Percentiles rank a stretch among this genome's conserved stretches.
Conservation (phyloP, 805 yeast genomes). For the Teunomyces tritomae region DNA sequence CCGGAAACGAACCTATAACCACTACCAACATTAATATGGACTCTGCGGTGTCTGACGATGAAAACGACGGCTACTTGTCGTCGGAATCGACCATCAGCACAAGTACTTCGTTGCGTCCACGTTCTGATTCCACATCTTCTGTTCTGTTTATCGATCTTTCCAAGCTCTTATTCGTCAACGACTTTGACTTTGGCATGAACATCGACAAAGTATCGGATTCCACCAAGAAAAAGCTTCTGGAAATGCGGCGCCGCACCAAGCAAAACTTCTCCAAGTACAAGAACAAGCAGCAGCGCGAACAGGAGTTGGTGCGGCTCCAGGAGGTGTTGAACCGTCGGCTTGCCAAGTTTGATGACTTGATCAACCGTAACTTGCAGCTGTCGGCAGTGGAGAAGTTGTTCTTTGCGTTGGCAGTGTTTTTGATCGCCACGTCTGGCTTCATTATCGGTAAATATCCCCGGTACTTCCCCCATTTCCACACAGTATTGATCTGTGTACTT, state of each 20-base stretch:
- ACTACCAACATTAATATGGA: not conserved
- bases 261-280: slow-evolving; percentile 27
- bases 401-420: slow-evolving; percentile 68
- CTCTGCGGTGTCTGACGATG: not conserved
- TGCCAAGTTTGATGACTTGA: slow-evolving; percentile 33
- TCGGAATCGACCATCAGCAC: not conserved
- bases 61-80: slow-evolving; percentile 1
- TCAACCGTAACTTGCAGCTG: slow-evolving; percentile 32
- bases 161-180: slow-evolving; percentile 37
- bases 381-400: slow-evolving; percentile 66
- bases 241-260: slow-evolving; percentile 36
- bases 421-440: slow-evolving; percentile 69
- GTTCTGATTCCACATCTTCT: slow-evolving; percentile 19
- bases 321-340: slow-evolving; percentile 30
- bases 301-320: slow-evolving; percentile 29
- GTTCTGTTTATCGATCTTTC: slow-evolving; percentile 35
- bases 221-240: slow-evolving; percentile 33
- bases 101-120: not conserved
- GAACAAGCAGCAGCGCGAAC: slow-evolving; percentile 12
- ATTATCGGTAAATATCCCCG: slow-evolving; percentile 76
- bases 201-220: slow-evolving; percentile 34
- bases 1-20: not conserved
- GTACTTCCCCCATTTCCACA: slow-evolving; percentile 73
- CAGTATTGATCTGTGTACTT: slow-evolving; percentile 54
- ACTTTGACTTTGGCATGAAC: slow-evolving; percentile 43